These are phyloP conservation scores for Arabidopsis hybrid DNA, from an alignment of 441 rosid species.

Conservation along the genomic window DNA sequence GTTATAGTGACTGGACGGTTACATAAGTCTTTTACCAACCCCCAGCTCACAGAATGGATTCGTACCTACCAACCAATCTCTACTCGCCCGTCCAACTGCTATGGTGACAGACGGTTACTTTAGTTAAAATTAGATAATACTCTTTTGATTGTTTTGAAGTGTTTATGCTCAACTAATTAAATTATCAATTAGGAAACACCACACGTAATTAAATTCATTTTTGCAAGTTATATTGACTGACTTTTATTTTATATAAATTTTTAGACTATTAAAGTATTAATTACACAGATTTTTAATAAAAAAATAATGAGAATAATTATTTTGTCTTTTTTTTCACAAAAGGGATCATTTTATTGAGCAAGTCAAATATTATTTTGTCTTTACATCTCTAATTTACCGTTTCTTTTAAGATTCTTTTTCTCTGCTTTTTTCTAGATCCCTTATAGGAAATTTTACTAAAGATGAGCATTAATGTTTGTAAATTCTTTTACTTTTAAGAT, in stretches of 20 bases:
- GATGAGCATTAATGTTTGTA: neutral
- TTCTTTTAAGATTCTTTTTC: neutral
- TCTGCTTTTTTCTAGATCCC: neutral
- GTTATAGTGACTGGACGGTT: conserved; percentile 39
- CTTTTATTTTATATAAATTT: too few relatives aligned
- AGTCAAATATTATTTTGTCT: neutral
- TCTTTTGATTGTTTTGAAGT: neutral
- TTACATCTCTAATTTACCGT: neutral
- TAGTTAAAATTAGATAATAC: neutral
- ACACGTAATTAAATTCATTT: conserved; percentile 20
- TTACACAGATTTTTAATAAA: neutral
- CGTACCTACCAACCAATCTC: conserved; percentile 1
- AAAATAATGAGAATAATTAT: neutral
- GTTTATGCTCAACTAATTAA: neutral
- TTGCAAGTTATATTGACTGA: conserved; percentile 24
- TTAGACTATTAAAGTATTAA: too few relatives aligned
- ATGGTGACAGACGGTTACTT: conserved; percentile 12
- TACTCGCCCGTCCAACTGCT: conserved; percentile 30
- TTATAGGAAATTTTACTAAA: too few relatives aligned
- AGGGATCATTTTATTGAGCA: too few relatives aligned
- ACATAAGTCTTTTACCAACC: conserved; percentile 22
- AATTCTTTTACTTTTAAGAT: neutral
- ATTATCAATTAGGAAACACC: neutral
- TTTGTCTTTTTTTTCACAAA: neutral
- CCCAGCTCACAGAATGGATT: neutral